A percentile compares a stretch with the other conserved stretches of the same genome.
Evolutionary conservation across 176 grass and related monocot species (phyloP).

Genomic region (Avena sativa): DNA sequence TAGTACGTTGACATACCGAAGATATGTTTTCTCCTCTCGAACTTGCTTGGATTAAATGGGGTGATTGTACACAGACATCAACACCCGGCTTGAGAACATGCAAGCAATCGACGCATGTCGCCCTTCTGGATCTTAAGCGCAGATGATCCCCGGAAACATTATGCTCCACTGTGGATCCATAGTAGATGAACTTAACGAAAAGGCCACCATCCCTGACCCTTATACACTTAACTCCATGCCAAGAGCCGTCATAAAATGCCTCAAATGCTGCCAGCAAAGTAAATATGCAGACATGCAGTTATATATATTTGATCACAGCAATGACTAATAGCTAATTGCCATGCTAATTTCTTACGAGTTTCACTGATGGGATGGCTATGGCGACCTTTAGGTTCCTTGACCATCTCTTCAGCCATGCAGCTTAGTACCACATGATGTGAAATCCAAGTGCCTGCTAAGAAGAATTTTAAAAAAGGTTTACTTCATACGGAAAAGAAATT

Average conservation of each 20-base stretch:
- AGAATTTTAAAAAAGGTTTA: no score
- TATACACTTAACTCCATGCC: conserved; percentile 75
- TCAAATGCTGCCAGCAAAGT: conserved; percentile 71
- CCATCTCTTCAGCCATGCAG: conserved; percentile 35
- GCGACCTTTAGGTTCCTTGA: conserved; percentile 22
- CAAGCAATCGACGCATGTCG: conserved; percentile 61
- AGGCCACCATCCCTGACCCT: conserved; percentile 65
- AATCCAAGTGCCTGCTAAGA: conserved; percentile 4
- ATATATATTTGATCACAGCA: no score
- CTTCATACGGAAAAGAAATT: no score
- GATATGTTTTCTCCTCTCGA: conserved; percentile 34
- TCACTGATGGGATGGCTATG: conserved; percentile 42
- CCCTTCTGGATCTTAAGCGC: conserved; percentile 70
- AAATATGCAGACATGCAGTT: no score
- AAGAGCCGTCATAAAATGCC: conserved; percentile 69
- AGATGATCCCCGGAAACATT: conserved; percentile 59
- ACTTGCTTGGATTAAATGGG: conserved; percentile 41
- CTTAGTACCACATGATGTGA: conserved; percentile 27
- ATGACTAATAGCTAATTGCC: no score
- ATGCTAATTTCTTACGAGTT: conserved; percentile 47
- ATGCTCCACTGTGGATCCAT: conserved; percentile 42
- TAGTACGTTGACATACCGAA: conserved; percentile 53
- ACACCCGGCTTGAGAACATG: conserved; percentile 66
- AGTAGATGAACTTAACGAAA: conserved; percentile 48
- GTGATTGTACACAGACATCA: conserved; percentile 68